phyloP scores from a whole-genome alignment of 768 basidiomycete genomes.

The Pleurotus citrinopileatus region DNA sequence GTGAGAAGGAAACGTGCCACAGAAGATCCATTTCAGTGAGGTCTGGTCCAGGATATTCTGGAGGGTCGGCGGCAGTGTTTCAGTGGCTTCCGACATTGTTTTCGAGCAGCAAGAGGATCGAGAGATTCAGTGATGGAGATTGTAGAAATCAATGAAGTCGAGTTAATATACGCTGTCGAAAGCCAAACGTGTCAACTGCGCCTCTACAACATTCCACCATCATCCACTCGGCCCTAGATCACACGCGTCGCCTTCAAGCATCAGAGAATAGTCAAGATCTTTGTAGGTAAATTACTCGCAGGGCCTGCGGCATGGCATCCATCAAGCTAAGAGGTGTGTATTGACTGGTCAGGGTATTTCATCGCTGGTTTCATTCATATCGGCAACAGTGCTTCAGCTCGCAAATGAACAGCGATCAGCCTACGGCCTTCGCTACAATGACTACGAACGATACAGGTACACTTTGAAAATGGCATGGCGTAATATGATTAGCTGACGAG shows the following conservation, averaged over 20 bases:
- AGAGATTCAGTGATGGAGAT: constrained; percentile 26
- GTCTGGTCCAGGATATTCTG: constrained; percentile 95
- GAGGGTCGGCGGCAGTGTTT: constrained; percentile 77
- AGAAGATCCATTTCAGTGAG: constrained; percentile 97
- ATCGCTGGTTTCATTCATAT: background rate
- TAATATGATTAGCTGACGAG: background rate
- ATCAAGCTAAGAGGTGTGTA: constrained; percentile 6
- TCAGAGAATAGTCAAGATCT: background rate
- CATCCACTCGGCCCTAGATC: background rate
- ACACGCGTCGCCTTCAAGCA: background rate
- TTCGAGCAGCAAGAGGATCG: background rate
- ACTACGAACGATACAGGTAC: constrained; percentile 82
- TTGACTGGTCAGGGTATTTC: background rate
- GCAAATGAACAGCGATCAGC: constrained; percentile 87
- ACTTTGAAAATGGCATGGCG: constrained; percentile 11
- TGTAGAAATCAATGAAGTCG: background rate
- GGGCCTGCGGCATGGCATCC: background rate
- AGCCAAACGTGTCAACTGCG: background rate
- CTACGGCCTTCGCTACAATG: constrained; percentile 89
- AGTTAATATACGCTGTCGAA: background rate
- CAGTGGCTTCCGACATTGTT: constrained; percentile 46
- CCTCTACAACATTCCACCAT: constrained; percentile 7
- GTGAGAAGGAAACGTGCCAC: constrained; percentile 56
- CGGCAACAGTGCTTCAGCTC: constrained; percentile 38
- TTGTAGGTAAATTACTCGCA: background rate